Evolutionary conservation across 345 rosid genomes (phyloP).

Genomic region (Heritiera littoralis): DNA sequence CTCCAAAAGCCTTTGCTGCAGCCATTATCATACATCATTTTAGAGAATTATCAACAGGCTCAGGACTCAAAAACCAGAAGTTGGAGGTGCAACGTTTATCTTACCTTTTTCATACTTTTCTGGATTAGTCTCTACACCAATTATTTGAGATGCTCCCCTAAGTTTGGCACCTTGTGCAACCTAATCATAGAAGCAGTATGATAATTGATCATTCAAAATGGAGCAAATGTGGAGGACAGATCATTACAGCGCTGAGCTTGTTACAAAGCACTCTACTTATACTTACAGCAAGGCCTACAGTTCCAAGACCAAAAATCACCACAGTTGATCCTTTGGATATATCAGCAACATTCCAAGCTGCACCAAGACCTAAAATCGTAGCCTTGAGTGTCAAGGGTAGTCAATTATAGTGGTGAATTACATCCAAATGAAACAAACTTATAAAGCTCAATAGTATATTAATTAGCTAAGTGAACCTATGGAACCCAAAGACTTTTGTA

Average conservation of each 20-base stretch:
- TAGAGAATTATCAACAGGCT: background rate
- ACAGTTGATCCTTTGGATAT: conserved; percentile 75
- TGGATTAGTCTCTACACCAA: conserved; percentile 87
- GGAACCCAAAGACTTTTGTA: background rate
- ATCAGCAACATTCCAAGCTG: conserved; percentile 96
- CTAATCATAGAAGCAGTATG: conserved; percentile 34
- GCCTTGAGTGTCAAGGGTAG: background rate
- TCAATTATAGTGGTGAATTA: background rate
- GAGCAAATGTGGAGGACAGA: background rate
- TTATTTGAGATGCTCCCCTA: conserved; percentile 78
- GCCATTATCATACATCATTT: conserved; percentile 14
- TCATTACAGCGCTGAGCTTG: background rate
- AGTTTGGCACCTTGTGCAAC: conserved; percentile 93
- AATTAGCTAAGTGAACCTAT: background rate
- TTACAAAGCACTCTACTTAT: background rate
- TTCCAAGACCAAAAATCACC: conserved; percentile 88
- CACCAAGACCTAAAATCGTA: conserved; percentile 72
- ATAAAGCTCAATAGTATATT: background rate
- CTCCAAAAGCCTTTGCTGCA: conserved; percentile 85
- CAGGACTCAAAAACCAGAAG: background rate
- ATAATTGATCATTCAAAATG: conserved; percentile 3
- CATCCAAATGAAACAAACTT: background rate
- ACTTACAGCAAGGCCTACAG: conserved; percentile 93
- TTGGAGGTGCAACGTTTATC: conserved; percentile 14
- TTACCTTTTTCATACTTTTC: conserved; percentile 73